Conservation (phyloP, 495 filamentous ascomycete genomes). For the Bryoglossum gracile region DNA sequence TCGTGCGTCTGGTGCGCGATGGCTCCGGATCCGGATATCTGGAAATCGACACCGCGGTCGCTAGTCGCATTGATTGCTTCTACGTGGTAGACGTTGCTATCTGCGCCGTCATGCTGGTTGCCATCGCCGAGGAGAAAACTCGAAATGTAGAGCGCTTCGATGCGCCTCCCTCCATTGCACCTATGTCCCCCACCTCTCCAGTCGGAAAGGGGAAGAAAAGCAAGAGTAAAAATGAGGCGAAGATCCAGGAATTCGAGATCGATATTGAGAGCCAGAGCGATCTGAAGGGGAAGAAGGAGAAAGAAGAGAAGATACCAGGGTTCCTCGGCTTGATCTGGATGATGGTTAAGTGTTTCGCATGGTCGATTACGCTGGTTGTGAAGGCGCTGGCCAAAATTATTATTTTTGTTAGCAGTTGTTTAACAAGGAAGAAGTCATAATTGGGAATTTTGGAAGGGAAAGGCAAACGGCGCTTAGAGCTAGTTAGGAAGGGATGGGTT, state of each 20-base stretch:
- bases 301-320: slow-evolving; percentile 22
- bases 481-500: not conserved
- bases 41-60: slow-evolving; percentile 45
- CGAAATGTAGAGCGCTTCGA: slow-evolving; percentile 42
- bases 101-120: slow-evolving; percentile 62
- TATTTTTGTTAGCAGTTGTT: slow-evolving; percentile 15
- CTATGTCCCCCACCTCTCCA: slow-evolving; percentile 6
- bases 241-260: slow-evolving; percentile 47
- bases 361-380: slow-evolving; percentile 15
- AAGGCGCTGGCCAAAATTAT: slow-evolving; percentile 18
- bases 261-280: slow-evolving; percentile 49
- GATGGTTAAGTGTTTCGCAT: slow-evolving; percentile 24
- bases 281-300: slow-evolving; percentile 29
- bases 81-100: slow-evolving; percentile 72
- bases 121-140: slow-evolving; percentile 50
- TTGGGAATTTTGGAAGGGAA: not conserved
- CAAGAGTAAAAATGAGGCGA: slow-evolving; percentile 26
- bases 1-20: slow-evolving; percentile 44
- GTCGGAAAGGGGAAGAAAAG: slow-evolving; percentile 21
- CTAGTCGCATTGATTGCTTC: slow-evolving; percentile 47
- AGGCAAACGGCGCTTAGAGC: too few species aligned
- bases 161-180: slow-evolving; percentile 37
- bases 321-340: slow-evolving; percentile 28
- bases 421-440: slow-evolving; percentile 13
- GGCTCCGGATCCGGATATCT: slow-evolving; percentile 44